Evolutionary conservation across 148 eudicot species (phyloP).

Genomic region (Rhododendron ferrugineum): DNA sequence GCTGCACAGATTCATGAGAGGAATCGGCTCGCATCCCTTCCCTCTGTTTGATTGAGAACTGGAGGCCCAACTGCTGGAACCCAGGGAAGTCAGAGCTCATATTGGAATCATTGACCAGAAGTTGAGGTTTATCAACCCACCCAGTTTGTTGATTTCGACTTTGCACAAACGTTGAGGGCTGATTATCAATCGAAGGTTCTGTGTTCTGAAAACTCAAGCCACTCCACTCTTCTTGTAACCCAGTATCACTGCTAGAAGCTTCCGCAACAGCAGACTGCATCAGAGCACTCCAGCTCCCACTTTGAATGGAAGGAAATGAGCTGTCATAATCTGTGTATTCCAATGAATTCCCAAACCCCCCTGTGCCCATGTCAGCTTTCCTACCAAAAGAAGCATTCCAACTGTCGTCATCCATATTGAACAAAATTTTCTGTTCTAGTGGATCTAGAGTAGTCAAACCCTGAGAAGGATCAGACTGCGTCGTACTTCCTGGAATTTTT

Average conservation of each 20-base stretch:
- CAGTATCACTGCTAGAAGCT: slow-evolving; percentile 56
- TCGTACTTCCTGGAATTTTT: slow-evolving; percentile 13
- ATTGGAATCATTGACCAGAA: slow-evolving; percentile 16
- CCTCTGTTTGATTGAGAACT: slow-evolving; percentile 17
- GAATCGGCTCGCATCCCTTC: slow-evolving; percentile 22
- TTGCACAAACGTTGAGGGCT: slow-evolving; percentile 21
- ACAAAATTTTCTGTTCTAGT: slow-evolving; percentile 59
- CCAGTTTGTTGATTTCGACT: slow-evolving; percentile 20
- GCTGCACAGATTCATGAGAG: slow-evolving; percentile 26
- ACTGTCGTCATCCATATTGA: slow-evolving; percentile 43
- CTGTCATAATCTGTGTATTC: slow-evolving; percentile 20
- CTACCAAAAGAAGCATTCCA: slow-evolving; percentile 47
- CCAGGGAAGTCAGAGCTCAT: slow-evolving; percentile 27
- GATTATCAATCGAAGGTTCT: slow-evolving; percentile 34
- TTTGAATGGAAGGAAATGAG: slow-evolving; percentile 44
- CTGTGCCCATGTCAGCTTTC: slow-evolving; percentile 21
- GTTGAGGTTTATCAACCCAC: slow-evolving; percentile 35
- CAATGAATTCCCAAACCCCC: slow-evolving; percentile 15
- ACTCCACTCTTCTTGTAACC: slow-evolving; percentile 62
- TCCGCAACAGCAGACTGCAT: slow-evolving; percentile 86
- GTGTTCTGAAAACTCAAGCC: slow-evolving; percentile 54
- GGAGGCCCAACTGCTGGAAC: slow-evolving; percentile 27
- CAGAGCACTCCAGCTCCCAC: slow-evolving; percentile 84
- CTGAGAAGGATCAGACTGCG: slow-evolving; percentile 25
- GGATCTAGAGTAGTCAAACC: slow-evolving; percentile 42